Evolutionary conservation across 768 basidiomycete genomes (phyloP).

Genomic region (Crassisporium funariophilum): DNA sequence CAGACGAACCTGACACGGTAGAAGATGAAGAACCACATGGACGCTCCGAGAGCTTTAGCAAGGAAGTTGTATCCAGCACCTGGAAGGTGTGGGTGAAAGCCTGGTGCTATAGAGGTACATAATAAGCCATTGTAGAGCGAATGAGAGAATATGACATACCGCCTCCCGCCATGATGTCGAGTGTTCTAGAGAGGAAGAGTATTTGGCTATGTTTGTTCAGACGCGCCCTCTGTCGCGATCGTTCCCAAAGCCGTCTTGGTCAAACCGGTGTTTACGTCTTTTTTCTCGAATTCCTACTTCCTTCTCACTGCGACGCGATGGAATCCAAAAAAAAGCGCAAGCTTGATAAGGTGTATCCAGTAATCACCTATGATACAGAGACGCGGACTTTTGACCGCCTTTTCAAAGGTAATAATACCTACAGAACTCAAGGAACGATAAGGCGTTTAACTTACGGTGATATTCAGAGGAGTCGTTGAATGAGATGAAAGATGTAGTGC

Average conservation of each 20-base stretch:
- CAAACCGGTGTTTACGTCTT: slow-evolving; percentile 8
- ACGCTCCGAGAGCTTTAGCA: slow-evolving; percentile 83
- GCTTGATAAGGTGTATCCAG: slow-evolving; percentile 40
- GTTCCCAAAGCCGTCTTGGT: slow-evolving; percentile 9
- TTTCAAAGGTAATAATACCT: slow-evolving; percentile 45
- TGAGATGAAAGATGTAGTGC: slow-evolving; percentile 57
- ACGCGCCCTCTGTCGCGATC: slow-evolving; percentile 21
- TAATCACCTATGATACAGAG: slow-evolving; percentile 47
- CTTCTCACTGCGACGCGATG: slow-evolving; percentile 26
- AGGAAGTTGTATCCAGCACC: slow-evolving; percentile 75
- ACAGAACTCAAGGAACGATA: neutral
- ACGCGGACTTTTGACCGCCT: slow-evolving; percentile 53
- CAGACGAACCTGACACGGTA: slow-evolving; percentile 83
- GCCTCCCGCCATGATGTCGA: slow-evolving; percentile 44
- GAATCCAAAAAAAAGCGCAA: slow-evolving; percentile 44
- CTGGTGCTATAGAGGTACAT: slow-evolving; percentile 50
- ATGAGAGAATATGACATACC: slow-evolving; percentile 24
- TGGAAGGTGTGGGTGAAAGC: slow-evolving; percentile 89
- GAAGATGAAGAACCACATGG: slow-evolving; percentile 99
- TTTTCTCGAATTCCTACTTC: slow-evolving; percentile 7
- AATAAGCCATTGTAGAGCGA: slow-evolving; percentile 1
- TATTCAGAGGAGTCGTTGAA: slow-evolving; percentile 61
- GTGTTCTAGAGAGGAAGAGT: slow-evolving; percentile 22
- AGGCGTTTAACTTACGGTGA: slow-evolving; percentile 1
- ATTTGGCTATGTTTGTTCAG: slow-evolving; percentile 37